Evolutionary conservation across 163 green algal genomes (phyloP).

Genomic region (Volvox carteri): DNA sequence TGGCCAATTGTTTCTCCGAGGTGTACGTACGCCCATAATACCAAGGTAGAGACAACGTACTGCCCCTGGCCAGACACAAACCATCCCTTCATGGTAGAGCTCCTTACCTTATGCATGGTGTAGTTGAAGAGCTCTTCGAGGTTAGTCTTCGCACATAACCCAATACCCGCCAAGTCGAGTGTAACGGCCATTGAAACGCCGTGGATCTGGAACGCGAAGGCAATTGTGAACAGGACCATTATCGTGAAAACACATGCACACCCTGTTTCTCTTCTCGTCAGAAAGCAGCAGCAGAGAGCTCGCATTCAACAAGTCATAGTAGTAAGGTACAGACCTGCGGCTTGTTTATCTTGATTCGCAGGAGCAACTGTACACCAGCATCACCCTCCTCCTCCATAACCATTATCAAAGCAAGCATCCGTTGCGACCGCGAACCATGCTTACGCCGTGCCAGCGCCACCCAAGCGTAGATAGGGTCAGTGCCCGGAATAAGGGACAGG

Average conservation of each 20-base stretch:
- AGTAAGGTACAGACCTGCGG: conserved; percentile 53
- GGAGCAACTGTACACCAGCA: conserved; percentile 72
- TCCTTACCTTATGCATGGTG: conserved; percentile 73
- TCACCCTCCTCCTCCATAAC: conserved; percentile 39
- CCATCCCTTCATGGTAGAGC: too few relatives aligned
- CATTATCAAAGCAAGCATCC: conserved; percentile 22
- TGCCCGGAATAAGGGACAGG: conserved; percentile 58
- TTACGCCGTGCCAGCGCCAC: conserved; percentile 54
- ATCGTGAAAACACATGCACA: background rate
- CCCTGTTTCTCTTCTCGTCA: too few relatives aligned
- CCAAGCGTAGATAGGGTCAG: conserved; percentile 70
- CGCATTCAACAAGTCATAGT: too few relatives aligned
- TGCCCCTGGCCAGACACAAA: too few relatives aligned
- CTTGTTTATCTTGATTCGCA: conserved; percentile 81
- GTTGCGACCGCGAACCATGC: conserved; percentile 32
- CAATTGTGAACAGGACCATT: conserved; percentile 56
- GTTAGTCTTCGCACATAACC: conserved; percentile 71
- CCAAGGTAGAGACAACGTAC: too few relatives aligned
- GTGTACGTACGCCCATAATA: too few relatives aligned
- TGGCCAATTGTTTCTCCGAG: too few relatives aligned
- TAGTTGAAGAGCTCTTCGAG: conserved; percentile 92
- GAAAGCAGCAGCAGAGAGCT: too few relatives aligned
- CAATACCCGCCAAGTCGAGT: conserved; percentile 75
- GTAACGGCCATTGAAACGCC: conserved; percentile 70
- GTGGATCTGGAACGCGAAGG: conserved; percentile 56